phyloP scores from a whole-genome alignment of 306 rosid genomes.

The Ormosia semicastrata region DNA sequence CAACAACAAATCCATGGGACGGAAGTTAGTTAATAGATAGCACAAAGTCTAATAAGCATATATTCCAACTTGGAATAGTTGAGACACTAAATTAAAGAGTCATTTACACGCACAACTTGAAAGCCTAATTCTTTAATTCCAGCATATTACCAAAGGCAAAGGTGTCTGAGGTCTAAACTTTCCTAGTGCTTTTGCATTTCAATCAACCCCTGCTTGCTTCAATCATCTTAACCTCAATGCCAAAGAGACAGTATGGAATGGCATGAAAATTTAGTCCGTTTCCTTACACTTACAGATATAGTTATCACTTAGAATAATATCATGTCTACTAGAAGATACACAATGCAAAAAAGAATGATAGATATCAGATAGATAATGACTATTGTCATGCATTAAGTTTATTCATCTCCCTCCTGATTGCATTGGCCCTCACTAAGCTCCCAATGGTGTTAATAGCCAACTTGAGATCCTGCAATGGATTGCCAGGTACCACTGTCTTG shows the following conservation, averaged over 20 bases:
- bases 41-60: neutral
- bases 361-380: neutral
- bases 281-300: conserved; percentile 15
- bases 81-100: neutral
- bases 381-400: conserved; percentile 61
- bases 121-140: neutral
- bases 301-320: neutral
- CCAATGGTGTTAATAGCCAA: conserved; percentile 95
- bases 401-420: conserved; percentile 84
- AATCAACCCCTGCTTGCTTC: conserved; percentile 1
- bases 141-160: neutral
- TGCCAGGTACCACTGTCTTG: conserved; percentile 91
- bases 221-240: neutral
- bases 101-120: neutral
- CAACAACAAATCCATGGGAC: neutral
- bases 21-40: neutral
- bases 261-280: conserved; percentile 19
- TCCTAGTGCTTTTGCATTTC: conserved; percentile 4
- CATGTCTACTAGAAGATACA: conserved; percentile 6
- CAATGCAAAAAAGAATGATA: neutral
- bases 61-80: neutral
- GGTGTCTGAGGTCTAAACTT: neutral
- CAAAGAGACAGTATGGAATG: neutral
- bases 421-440: conserved; percentile 92
- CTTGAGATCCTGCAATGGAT: conserved; percentile 85